These are phyloP conservation scores for Geotrichum candidum DNA, from an alignment of 1,139 yeast species.

Conservation along the genomic window DNA sequence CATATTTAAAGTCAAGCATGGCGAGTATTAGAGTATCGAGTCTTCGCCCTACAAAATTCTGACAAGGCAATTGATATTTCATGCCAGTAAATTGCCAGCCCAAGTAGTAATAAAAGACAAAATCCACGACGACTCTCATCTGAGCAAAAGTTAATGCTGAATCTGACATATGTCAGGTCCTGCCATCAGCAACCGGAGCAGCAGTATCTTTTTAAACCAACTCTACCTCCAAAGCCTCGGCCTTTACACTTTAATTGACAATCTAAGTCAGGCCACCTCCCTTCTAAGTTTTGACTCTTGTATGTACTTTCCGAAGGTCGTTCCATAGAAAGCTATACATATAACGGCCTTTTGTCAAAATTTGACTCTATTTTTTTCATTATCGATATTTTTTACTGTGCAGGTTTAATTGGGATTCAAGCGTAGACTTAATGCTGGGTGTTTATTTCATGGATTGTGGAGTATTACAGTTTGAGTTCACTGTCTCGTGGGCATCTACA, in stretches of 20 bases:
- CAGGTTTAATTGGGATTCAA: neutral
- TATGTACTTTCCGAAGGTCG: no score
- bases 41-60: no score
- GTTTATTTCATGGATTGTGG: neutral
- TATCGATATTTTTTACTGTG: no score
- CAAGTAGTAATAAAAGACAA: neutral
- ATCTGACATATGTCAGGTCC: neutral
- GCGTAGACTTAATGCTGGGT: neutral
- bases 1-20: neutral
- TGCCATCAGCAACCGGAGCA: neutral
- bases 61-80: no score
- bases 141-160: neutral
- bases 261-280: no score
- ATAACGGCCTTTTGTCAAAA: no score
- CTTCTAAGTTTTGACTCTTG: no score
- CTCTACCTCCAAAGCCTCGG: neutral
- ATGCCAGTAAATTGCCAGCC: no score
- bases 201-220: neutral
- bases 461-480: neutral
- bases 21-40: no score
- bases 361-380: neutral
- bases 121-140: neutral
- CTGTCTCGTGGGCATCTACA: neutral
- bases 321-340: no score
- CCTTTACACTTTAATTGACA: neutral